Conservation (phyloP, 78 protist genomes). For the Dictyostelium intermedium region DNA sequence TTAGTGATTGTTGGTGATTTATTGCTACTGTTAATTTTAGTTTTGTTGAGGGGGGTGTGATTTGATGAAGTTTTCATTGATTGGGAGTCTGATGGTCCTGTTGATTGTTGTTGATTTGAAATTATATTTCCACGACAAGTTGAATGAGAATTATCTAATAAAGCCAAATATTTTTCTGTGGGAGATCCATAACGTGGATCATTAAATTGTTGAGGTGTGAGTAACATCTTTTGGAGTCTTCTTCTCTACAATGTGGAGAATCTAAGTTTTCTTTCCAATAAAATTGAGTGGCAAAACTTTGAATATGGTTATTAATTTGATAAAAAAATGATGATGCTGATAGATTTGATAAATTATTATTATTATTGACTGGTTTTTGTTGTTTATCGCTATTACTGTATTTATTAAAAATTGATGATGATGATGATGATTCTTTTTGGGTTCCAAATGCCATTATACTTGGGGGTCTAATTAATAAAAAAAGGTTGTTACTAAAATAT, state of each 20-base stretch:
- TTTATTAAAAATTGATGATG: not conserved
- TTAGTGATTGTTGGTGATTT: not conserved
- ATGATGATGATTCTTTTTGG: not conserved
- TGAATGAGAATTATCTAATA: conserved; percentile 1
- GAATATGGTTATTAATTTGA: not conserved
- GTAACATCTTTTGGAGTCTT: conserved; percentile 2
- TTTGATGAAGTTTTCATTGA: not conserved
- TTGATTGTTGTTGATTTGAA: not conserved
- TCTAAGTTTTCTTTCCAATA: conserved; percentile 49
- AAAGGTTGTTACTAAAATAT: not conserved
- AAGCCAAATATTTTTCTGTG: not conserved
- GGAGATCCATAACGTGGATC: conserved; percentile 11
- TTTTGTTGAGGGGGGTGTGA: not conserved
- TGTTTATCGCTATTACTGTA: not conserved
- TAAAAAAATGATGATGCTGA: not conserved
- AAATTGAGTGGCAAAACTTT: not conserved
- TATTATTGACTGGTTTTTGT: not conserved
- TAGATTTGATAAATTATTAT: not conserved
- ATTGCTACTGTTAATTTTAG: not conserved
- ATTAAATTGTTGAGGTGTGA: conserved; percentile 11
- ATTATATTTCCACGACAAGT: not conserved
- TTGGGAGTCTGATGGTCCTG: not conserved
- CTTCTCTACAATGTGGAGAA: not conserved
- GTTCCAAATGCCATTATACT: conserved; percentile 54
- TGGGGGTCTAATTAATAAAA: not conserved